phyloP scores from a whole-genome alignment of 306 rosid genomes.

The Senna tora region DNA sequence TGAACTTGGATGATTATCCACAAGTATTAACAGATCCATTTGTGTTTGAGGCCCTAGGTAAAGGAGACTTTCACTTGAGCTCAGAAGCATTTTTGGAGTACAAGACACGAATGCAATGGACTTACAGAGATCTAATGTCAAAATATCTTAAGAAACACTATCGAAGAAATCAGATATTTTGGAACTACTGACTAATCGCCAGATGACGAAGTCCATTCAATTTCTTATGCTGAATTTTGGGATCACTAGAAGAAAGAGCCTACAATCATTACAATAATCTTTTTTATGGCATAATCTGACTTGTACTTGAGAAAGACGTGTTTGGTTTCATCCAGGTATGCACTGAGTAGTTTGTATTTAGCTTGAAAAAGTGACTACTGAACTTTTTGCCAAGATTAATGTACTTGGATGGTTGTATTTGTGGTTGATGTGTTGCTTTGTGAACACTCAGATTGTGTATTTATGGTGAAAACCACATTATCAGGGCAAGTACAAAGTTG shows the following conservation, averaged over 20 bases:
- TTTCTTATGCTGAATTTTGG: constrained; percentile 8
- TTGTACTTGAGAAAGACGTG: constrained; percentile 2
- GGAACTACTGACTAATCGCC: constrained; percentile 65
- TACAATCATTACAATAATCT: neutral
- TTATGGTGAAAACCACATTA: neutral
- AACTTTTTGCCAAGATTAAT: constrained; percentile 18
- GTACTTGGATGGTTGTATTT: constrained; percentile 15
- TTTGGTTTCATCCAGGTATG: constrained; percentile 3
- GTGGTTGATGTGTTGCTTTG: constrained; percentile 1
- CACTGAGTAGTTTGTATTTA: neutral
- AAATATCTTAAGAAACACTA: constrained; percentile 66
- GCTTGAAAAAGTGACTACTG: neutral
- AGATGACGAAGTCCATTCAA: constrained; percentile 14
- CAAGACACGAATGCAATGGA: constrained; percentile 58
- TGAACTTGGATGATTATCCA: constrained; percentile 63
- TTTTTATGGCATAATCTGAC: neutral
- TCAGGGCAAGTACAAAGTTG: neutral
- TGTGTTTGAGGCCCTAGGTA: constrained; percentile 88
- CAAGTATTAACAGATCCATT: constrained; percentile 61
- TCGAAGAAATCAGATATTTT: constrained; percentile 75
- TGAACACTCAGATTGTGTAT: neutral
- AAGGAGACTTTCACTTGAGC: constrained; percentile 84
- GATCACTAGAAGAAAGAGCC: neutral
- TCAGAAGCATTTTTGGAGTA: constrained; percentile 80
- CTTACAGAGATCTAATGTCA: constrained; percentile 56